Evolutionary conservation across 2,329 filamentous ascomycete genomes (phyloP), one percentile per base, ranked within the genome.

Genomic region (Hypoxylon rubiginosum): DNA sequence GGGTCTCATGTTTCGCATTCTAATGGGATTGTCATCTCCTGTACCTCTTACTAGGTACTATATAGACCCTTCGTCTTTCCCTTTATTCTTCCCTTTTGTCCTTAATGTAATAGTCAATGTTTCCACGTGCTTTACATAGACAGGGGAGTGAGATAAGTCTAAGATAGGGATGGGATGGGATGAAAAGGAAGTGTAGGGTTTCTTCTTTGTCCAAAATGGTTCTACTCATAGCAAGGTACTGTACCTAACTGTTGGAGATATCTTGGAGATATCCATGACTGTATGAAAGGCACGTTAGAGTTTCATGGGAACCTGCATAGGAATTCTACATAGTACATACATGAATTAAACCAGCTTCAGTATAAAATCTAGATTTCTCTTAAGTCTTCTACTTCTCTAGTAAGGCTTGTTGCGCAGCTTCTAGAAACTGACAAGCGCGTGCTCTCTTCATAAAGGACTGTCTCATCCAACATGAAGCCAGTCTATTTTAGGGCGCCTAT

Each of bases 401-500:
- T n/a, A 13, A 39, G 21, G n/a, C 34, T 39, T 15, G 5, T n/a
- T 15, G 10, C 34, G 34, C 34, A 39, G 4, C 34, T 39, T n/a
- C 34, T 39, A n/a, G 28, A 21, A 43, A 8, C n/a, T 43, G 39
- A 24, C 17, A 45, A 45, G 21, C 41, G 41, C 11, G 17, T 24
- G 17, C 8, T 19, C 11, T 21, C 41, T 24, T 24, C 17, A 11
- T 6, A 45, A 10, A 45, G n/a, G 26, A 21, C 34, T 5, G 48
- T 51, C 21, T 56, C 50, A 26, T 41, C 15, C 21, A 34, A 24
- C 45, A 48, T 15, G 45, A 48, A 57, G 34, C 48, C 26, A 54
- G 26, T 28, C 48, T 58, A 17, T 53, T 50, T 53, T 61, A 21
- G 32, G 49, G 48, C 36, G 28, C 17, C n/a, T 49, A 58, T 61